Base-by-base conservation (phyloP, 2,329 filamentous ascomycete genomes). In the Alternaria triticimaculans region DNA sequence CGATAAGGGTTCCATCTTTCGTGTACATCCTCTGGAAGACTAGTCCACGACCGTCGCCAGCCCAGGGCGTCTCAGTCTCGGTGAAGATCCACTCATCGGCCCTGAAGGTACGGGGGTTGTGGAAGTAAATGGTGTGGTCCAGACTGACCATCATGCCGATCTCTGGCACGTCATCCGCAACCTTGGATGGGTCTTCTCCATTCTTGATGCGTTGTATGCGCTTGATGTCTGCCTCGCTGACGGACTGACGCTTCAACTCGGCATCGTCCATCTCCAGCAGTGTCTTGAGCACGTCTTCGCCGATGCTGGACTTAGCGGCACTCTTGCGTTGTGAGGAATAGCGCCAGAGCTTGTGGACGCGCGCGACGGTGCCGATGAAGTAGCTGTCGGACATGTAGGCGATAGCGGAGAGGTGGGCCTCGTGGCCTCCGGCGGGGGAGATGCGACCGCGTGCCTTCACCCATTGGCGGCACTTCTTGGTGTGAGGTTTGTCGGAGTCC, bases 321-420 rank as follows among this genome's bases (percentile, higher is more conserved):
- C 64, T 71, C 65, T 78, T 74, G 65, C 78, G 75, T 5, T 64
- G 84, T 12, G 83, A 86, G 1, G 87, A 88, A 77, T 92, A 93
- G 14, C 92, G 86, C 87, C 92, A 94, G 37, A 97, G 85, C 60
- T 88, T 87, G 80, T 97, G 94, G 58, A 94, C 90, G 20, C 93
- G 88, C 26, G 90, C 85, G 8, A 97, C 88, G 2, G 94, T 97
- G 43, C 92, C 94, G 79, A 98, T 94, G 81, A 99, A 98, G 82
- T 92, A 96, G 76, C 88, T 92, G 81, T 98, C 95, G 25, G 90
- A 93, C 84, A 98, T 92, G 83, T 98, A 99, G 23, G 95, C 95
- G 65, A 99, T 85, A 9, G 96, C 96, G 41, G 88, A 91, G 37
- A 97, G 84, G 77, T 98, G 94, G 11, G 94, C 93, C 73, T 91